Evolutionary conservation across 2,329 filamentous ascomycete genomes (phyloP), one percentile per base, ranked within the genome.

Genomic region (Aspergillus transmontanensis): DNA sequence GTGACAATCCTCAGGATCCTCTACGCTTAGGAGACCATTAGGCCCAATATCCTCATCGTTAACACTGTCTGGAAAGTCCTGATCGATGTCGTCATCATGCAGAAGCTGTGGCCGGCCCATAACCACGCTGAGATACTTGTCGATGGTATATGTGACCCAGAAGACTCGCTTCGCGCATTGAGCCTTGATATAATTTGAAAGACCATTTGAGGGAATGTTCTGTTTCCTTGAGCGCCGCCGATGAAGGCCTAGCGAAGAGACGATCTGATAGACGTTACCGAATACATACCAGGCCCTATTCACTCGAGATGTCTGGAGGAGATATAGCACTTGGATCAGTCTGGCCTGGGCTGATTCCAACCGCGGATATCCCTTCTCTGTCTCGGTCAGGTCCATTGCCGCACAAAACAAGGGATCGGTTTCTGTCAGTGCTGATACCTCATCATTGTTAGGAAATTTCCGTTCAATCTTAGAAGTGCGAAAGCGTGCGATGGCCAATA

Each of bases 71-170:
- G 85, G 86, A n/a, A 84, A 80, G 1, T 82, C 80, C 60, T 87
- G 85, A 59, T 88, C 85, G 41, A 87, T 85, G 48, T 88, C 85
- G 10, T 87, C 84, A 55, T 88, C 86, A 32, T 86, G 85, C 41
- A 86, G 86, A 19, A 85, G 82, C 10, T 84, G 71, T 0, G 86
- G 86, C 6, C 86, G 78, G 0, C 86, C 86, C 11, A 87, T 80
- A 0, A 86, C 82, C 11, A 86, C 83, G 10, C 84, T 83, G 0
- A 89, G 74, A 53, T 87, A 87, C 39, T 83, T 85, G 68, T 89
- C 85, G 0, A 88, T 74, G 0, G 81, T 83, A 66, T 88, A 88
- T 0, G 84, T 81, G 0, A 80, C 80, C 86, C 86, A 88, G 62
- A 89, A 89, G 0, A 84, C 79, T 4, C 85, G 75, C 59, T 83